Conservation (phyloP, 2,329 filamentous ascomycete species). For the Scedosporium aurantiacum region DNA sequence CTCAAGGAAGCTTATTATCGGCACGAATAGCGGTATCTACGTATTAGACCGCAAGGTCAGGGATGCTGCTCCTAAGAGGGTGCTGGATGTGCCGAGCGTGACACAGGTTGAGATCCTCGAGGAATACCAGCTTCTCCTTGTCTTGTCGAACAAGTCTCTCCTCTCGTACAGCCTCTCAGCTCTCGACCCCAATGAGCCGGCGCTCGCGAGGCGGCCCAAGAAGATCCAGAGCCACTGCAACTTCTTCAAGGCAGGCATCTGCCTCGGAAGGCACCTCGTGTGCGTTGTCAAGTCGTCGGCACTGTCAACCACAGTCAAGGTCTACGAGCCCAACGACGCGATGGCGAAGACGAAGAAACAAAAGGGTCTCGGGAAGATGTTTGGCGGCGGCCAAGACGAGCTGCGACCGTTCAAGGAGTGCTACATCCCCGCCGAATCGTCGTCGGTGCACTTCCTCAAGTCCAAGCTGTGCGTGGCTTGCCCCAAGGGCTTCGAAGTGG, state of each 20-base stretch:
- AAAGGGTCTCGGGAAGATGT: conserved; percentile 90
- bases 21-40: conserved; percentile 89
- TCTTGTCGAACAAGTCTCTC: conserved; percentile 86
- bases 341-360: conserved; percentile 92
- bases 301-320: conserved; percentile 91
- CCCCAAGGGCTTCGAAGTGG: conserved; percentile 90
- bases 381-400: conserved; percentile 84
- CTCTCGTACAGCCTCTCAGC: conserved; percentile 82
- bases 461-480: conserved; percentile 95
- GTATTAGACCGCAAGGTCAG: conserved; percentile 84
- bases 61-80: conserved; percentile 67
- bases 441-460: conserved; percentile 93
- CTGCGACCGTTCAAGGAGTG: conserved; percentile 98
- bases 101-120: conserved; percentile 95
- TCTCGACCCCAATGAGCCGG: conserved; percentile 71
- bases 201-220: conserved; percentile 74
- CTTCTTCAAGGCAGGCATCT: conserved; percentile 97
- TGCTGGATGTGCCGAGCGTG: conserved; percentile 76
- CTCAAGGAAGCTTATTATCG: conserved; percentile 85
- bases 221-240: conserved; percentile 97
- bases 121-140: conserved; percentile 83
- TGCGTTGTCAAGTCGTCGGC: conserved; percentile 94
- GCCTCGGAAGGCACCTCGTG: conserved; percentile 83
- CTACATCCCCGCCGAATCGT: conserved; percentile 97
- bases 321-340: conserved; percentile 95